A percentile compares a stretch with the other conserved stretches of the same genome.
phyloP scores from a whole-genome alignment of 371 early-diverging fungal genomes.

The Umbelopsis sp. region DNA sequence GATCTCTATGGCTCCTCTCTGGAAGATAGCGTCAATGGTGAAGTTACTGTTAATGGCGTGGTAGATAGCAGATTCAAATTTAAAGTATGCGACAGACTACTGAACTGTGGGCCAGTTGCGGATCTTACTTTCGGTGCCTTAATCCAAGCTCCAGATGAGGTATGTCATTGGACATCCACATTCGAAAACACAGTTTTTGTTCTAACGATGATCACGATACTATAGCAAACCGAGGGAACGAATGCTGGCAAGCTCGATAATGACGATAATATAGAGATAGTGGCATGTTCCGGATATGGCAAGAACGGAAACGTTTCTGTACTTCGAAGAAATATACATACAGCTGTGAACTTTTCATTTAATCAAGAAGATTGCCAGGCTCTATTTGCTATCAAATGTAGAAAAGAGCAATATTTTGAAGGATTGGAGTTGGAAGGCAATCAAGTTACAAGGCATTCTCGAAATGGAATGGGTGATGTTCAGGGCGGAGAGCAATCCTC shows the following conservation, averaged over 20 bases:
- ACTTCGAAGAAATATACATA: slow-evolving; percentile 80
- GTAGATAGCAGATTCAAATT: slow-evolving; percentile 52
- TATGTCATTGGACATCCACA: background rate
- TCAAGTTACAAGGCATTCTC: slow-evolving; percentile 29
- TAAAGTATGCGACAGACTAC: slow-evolving; percentile 76
- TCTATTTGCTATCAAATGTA: slow-evolving; percentile 71
- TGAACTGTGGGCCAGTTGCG: slow-evolving; percentile 80
- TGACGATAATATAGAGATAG: slow-evolving; percentile 69
- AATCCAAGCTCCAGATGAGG: slow-evolving; percentile 24
- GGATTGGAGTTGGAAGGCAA: slow-evolving; percentile 47
- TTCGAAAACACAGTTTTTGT: background rate
- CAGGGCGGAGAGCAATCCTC: slow-evolving; percentile 23
- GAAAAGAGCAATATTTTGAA: slow-evolving; percentile 54
- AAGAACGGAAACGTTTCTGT: slow-evolving; percentile 77
- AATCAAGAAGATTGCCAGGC: slow-evolving; percentile 66
- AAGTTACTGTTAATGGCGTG: slow-evolving; percentile 30
- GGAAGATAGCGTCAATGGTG: slow-evolving; percentile 19
- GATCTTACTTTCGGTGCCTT: slow-evolving; percentile 79
- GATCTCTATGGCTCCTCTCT: slow-evolving; percentile 12
- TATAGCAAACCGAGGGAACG: background rate
- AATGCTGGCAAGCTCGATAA: background rate
- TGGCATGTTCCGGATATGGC: slow-evolving; percentile 81
- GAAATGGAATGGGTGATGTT: slow-evolving; percentile 23
- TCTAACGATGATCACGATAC: background rate
- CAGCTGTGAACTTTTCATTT: slow-evolving; percentile 72